Percentiles rank a stretch among this genome's conserved stretches.
These are phyloP conservation scores for Aspergillus baeticus DNA, from an alignment of 495 filamentous ascomycete genomes.

Conservation along the genomic window DNA sequence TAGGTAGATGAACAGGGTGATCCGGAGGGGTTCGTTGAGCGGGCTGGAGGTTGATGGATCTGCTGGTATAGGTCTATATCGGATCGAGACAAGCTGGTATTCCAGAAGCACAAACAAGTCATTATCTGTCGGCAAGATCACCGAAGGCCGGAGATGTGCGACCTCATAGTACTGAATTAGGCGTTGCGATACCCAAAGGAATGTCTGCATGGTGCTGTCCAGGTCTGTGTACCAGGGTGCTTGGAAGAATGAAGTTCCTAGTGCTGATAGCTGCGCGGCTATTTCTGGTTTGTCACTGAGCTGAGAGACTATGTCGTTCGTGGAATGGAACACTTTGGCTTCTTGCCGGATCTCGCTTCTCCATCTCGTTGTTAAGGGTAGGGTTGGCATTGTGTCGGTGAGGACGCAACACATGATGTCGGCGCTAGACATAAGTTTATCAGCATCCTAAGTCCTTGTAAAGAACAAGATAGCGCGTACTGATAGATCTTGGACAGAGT, in stretches of 20 bases:
- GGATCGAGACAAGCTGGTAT: constrained; percentile 5
- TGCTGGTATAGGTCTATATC: too few species aligned
- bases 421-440: neutral
- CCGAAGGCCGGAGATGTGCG: neutral
- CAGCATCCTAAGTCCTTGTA: too few species aligned
- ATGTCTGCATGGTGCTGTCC: neutral
- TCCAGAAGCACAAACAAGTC: constrained; percentile 4
- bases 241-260: neutral
- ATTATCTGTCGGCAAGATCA: constrained; percentile 9
- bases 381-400: neutral
- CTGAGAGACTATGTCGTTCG: too few species aligned
- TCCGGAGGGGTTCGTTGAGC: constrained; percentile 6
- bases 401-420: constrained; percentile 1
- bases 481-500: constrained; percentile 8
- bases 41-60: neutral
- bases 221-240: constrained; percentile 10
- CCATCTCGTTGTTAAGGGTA: constrained; percentile 3
- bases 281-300: neutral
- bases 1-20: neutral
- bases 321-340: neutral
- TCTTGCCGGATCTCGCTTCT: constrained; percentile 6
- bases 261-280: neutral
- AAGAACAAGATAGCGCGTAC: neutral
- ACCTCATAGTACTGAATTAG: constrained; percentile 6
- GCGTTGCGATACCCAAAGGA: neutral